Base-by-base conservation (phyloP, 441 rosid species). In the Croton laevigatus region DNA sequence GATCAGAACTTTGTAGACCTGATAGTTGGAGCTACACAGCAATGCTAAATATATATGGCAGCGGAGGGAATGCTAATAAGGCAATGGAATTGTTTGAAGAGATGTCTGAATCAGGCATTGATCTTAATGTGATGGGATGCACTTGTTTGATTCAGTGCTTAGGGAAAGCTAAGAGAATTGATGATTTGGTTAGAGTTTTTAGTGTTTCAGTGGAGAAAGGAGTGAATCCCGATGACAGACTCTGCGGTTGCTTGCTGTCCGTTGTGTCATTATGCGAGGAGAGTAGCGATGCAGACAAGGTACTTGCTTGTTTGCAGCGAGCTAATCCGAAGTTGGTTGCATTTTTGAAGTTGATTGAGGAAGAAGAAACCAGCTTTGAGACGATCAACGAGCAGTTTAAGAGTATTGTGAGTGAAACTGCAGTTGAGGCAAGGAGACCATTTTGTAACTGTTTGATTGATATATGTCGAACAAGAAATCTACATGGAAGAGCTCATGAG, bases 381-480 rank as follows among this genome's bases (percentile, higher is more conserved):
- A 79, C 73, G 0, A 59, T 90, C 0, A 86, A 88, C 70, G 88
- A 84, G 66, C 90, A 89, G 84, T 94, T 91, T 62, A 88, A 75
- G 78, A 57, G 69, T 69, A 76, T 91, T 58, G 84, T 89, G 58
- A 78, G 86, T 23, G 78, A 78, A 76, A 81, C 91, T 3, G 75
- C 78, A 62, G 88, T 84, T 7, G 96, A 89, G 52, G 86, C 97
- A 44, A 82, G 97, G 78, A 86, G 93, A 71, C 97, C 97, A 16
- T 86, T 90, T 74, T 90, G 97, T 69, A 94, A 91, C 76, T 94
- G 97, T 81, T 85, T 94, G 81, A 90, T 94, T 20, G 98, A 94
- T 75, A 85, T 90, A 68, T 91, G 94, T 66, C 76, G 93, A 65
- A 86, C 74, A 42, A 86, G 76, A 77, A 84, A 86, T 66, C 82